Evolutionary conservation across 169 alveolate species (phyloP), one percentile per base, ranked within the genome.

Genomic region (Ichthyophthirius multifiliis): DNA sequence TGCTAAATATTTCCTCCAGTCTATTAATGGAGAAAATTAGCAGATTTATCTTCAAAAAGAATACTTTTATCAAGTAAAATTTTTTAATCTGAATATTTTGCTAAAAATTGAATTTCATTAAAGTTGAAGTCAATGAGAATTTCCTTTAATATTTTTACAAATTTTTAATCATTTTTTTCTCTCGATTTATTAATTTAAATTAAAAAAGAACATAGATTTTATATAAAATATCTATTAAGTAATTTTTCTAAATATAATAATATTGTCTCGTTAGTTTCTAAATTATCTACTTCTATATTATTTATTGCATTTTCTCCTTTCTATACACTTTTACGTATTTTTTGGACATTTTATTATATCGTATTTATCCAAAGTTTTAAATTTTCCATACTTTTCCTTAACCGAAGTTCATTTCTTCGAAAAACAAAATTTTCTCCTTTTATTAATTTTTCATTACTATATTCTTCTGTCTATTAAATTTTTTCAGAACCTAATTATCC

Each of bases 211-310:
- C n/a, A 20, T 1, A 37, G 55, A 10, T 32, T 16, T 2, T 47
- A 34, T 67, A 67, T 37, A 23, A 67, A 67, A 20, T 34, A 62
- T 3, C 77, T 35, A 31, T 65, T 67, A 37, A 18, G n/a, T 0
- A 67, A 47, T 39, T 67, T 67, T 37, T 67, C 77, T 20, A 67
- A 37, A 20, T 67, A 67, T n/a, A 41, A 27, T 32, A 67, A n/a
- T 10, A 67, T 67, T 1, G 77, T 62, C 20, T 67, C 77, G 15
- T 67, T 41, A 20, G 62, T 67, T 18, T 67, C n/a, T n/a, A n/a
- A n/a, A n/a, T n/a, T n/a, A n/a, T n/a, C n/a, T n/a, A n/a, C n/a
- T n/a, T n/a, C n/a, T n/a, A n/a, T n/a, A n/a, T n/a, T n/a, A n/a
- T n/a, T n/a, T n/a, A n/a, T n/a, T n/a, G n/a, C n/a, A n/a, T n/a